Evolutionary conservation across 2,329 filamentous ascomycete species (phyloP).

Genomic region (Fusarium sp.): DNA sequence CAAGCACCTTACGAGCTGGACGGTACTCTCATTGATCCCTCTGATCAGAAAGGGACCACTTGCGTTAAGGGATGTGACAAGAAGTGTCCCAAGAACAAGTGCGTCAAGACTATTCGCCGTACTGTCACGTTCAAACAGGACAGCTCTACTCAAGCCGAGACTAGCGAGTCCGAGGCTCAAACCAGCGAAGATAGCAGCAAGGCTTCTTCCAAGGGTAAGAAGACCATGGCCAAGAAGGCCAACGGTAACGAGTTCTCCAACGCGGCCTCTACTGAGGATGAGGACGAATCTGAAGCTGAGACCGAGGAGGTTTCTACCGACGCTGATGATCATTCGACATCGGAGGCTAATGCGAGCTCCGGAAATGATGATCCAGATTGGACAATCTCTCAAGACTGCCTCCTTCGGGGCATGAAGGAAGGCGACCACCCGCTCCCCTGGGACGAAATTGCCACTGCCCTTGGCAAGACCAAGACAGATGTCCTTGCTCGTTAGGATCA

Average conservation of each 20-base stretch:
- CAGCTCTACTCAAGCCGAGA: background rate
- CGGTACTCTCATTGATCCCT: background rate
- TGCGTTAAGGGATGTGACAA: conserved; percentile 5
- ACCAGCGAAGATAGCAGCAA: background rate
- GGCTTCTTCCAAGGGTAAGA: conserved; percentile 8
- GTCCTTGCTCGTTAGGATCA: conserved; percentile 47
- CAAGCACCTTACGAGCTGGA: background rate
- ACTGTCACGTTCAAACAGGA: conserved; percentile 11
- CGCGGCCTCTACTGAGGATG: conserved; percentile 7
- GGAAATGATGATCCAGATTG: conserved; percentile 35
- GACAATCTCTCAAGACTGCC: conserved; percentile 49
- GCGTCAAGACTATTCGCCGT: background rate
- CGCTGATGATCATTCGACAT: background rate
- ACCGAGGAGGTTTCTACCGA: background rate
- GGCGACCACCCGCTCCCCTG: conserved; percentile 41
- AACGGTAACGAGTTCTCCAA: conserved; percentile 1
- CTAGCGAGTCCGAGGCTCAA: background rate
- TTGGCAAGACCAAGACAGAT: conserved; percentile 44
- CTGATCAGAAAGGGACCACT: background rate
- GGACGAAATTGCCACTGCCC: conserved; percentile 43
- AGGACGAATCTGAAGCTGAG: conserved; percentile 12
- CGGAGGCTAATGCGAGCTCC: background rate
- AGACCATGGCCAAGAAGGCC: conserved; percentile 1
- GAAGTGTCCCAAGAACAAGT: conserved; percentile 3
- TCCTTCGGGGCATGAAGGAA: conserved; percentile 49